Evolutionary conservation across 768 basidiomycete species (phyloP).

Genomic region (Galerina sulciceps): DNA sequence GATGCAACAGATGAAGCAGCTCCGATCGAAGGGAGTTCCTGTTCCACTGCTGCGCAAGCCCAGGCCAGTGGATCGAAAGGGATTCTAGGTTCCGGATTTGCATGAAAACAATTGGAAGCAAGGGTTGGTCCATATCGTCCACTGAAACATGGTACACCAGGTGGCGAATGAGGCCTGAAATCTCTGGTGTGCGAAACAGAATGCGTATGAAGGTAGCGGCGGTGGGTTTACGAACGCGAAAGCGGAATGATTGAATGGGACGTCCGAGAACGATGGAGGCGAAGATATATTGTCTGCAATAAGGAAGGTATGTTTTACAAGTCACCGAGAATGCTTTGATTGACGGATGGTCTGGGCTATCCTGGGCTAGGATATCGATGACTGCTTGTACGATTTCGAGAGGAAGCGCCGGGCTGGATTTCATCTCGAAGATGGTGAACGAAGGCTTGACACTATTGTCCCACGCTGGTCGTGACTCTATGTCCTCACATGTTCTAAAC

Average conservation of each 20-base stretch:
- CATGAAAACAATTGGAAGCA: too few relatives aligned
- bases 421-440: too few relatives aligned
- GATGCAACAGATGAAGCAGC: constrained; percentile 10
- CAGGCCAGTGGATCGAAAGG: neutral
- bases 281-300: constrained; percentile 3
- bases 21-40: constrained; percentile 5
- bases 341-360: neutral
- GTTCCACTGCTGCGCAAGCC: neutral
- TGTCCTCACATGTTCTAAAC: too few relatives aligned
- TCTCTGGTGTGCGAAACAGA: neutral
- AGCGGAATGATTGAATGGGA: too few relatives aligned
- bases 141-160: neutral
- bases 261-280: neutral
- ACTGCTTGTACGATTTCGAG: neutral
- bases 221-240: neutral
- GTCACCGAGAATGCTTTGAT: constrained; percentile 3
- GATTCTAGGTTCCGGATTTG: too few relatives aligned
- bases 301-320: neutral
- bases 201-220: neutral
- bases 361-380: constrained; percentile 1
- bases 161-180: constrained; percentile 3
- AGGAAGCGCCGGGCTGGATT: neutral
- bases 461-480: too few relatives aligned
- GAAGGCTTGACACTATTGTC: too few relatives aligned
- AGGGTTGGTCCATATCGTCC: neutral